Evolutionary conservation across 345 rosid genomes (phyloP).

Genomic region (Hibiscus trionum): DNA sequence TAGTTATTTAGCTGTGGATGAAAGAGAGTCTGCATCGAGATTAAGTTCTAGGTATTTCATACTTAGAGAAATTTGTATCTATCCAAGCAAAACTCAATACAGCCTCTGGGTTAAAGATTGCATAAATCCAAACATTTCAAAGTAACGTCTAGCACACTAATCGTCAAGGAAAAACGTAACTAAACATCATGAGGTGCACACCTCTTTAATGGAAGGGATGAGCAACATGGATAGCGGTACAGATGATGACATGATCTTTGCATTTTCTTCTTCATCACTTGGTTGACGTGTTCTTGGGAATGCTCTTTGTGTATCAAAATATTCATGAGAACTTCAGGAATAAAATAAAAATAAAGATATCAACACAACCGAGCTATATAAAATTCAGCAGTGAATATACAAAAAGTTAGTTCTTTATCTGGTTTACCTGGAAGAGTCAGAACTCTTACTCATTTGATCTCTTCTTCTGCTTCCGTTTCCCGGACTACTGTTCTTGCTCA

Average conservation of each 20-base stretch:
- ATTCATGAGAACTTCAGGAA: constrained; percentile 52
- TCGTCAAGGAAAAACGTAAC: constrained; percentile 1
- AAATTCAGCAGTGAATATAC: background rate
- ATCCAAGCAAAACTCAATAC: background rate
- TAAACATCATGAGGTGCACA: constrained; percentile 22
- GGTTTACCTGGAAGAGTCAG: constrained; percentile 63
- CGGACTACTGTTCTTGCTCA: constrained; percentile 39
- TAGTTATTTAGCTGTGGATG: background rate
- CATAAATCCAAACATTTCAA: background rate
- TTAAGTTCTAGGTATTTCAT: background rate
- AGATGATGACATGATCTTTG: constrained; percentile 49
- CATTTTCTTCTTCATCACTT: constrained; percentile 68
- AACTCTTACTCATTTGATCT: constrained; percentile 48
- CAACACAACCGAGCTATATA: background rate
- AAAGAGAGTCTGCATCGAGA: background rate
- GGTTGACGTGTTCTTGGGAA: constrained; percentile 41
- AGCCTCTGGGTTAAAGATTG: background rate
- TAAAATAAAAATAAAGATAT: constrained; percentile 16
- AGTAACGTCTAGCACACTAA: constrained; percentile 2
- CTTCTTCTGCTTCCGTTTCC: constrained; percentile 45
- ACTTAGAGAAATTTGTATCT: background rate
- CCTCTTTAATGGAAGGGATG: constrained; percentile 89
- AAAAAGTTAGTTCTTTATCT: background rate
- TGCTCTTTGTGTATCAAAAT: constrained; percentile 53
- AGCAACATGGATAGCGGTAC: constrained; percentile 68